Base-by-base conservation (phyloP, 148 eudicot species). In the Amaranthus cruentus region DNA sequence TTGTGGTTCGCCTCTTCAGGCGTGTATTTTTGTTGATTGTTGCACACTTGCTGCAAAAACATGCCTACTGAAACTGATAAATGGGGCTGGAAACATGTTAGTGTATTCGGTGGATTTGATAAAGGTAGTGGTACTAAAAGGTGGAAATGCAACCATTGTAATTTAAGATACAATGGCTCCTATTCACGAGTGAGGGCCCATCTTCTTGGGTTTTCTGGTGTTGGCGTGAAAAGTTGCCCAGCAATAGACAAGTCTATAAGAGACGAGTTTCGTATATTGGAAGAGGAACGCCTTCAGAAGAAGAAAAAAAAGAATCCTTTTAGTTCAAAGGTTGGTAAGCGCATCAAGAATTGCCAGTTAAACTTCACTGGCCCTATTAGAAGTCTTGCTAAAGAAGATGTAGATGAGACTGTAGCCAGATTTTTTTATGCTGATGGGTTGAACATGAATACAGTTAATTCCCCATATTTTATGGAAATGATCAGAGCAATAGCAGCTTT, bases 21-120 rank as follows among this genome's bases (percentile, higher is more conserved):
- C 46, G 21, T 62, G 7, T 47, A 8, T 61, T 46, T 66, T 7
- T 71, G 58, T 72, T 53, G 13, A 10, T 7, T 62, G 54, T 75
- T 59, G 21, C 46, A 5, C 42, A 47, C 14, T 72, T 50, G 72
- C 79, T 72, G 66, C 53, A 44, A 42, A 76, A 75, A 28, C 73
- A 83, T 80, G 88, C 77, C 84, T 76, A 59, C 73, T 56, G 88
- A 85, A 78, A 75, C 82, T 74, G 86, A 85, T 78, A 81, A 83
- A 77, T 85, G 88, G 88, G 88, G 88, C 6, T 83, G 86, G 86
- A 81, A 78, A 67, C 86, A 81, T 78, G 88, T 85, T 13, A 83
- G 79, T 38, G 84, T 85, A 49, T 76, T 80, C 63, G 86, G 86
- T 51, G 88, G 82, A 75, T 85, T 85, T 70, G 85, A 78, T 43